phyloP scores from a whole-genome alignment of 805 yeast genomes.

The Wickerhamiella dianesei region DNA sequence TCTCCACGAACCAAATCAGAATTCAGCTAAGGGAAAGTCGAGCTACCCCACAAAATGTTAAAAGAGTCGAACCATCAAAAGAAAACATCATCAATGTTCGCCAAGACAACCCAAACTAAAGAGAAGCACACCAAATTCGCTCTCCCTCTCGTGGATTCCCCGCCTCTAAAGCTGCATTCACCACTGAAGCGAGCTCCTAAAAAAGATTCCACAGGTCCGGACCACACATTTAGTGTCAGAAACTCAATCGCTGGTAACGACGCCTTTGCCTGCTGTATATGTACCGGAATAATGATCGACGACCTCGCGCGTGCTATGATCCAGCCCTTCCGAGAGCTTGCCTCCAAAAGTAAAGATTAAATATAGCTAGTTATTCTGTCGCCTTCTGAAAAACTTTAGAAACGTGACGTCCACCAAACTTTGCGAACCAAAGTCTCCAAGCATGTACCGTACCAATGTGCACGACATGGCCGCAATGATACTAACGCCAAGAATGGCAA shows the following conservation, averaged over 20 bases:
- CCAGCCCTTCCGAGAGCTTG: not conserved
- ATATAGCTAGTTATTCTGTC: too few relatives aligned
- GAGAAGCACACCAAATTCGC: not conserved
- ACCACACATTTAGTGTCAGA: not conserved
- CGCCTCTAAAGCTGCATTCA: not conserved
- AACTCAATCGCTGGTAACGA: not conserved
- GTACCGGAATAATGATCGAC: not conserved
- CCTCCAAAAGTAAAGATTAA: too few relatives aligned
- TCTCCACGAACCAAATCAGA: not conserved
- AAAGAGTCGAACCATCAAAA: too few relatives aligned
- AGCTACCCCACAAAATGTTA: not conserved
- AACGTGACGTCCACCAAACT: conserved; percentile 15
- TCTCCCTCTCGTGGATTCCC: not conserved
- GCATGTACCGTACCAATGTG: conserved; percentile 22
- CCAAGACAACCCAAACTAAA: not conserved
- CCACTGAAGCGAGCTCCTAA: not conserved
- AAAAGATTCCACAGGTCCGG: not conserved
- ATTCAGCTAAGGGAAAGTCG: not conserved
- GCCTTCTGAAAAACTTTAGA: conserved; percentile 13
- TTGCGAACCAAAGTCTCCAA: conserved; percentile 26
- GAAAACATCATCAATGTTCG: not conserved
- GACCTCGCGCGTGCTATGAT: not conserved
- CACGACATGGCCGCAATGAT: conserved; percentile 37
- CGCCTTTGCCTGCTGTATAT: not conserved
- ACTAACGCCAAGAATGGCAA: conserved; percentile 60